Base-by-base conservation (phyloP, 1,284 basidiomycete species). In the Fistulina hepatica region DNA sequence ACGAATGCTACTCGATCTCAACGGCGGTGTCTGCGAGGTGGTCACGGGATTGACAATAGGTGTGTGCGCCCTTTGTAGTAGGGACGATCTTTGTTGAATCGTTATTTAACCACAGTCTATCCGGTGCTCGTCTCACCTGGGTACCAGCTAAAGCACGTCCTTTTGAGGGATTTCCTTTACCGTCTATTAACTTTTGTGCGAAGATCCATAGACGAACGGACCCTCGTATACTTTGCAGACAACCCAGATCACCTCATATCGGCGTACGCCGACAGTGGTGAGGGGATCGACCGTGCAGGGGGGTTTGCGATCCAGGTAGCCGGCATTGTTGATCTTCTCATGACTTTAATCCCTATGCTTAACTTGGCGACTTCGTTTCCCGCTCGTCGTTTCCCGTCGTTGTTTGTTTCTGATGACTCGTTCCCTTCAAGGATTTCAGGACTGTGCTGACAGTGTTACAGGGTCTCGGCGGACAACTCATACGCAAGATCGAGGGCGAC, bases 251-350 rank as follows among this genome's bases (percentile, higher is more conserved):
- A 75, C 22, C 52, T 89, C 6, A 63, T 97, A 10, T 55, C 85
- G 47, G 88, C 90, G 0, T 97, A 97, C 52, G 89, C 82, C 21
- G 81, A 91, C 22, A 83, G 73, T 37, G 84, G 81, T 1, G 94
- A 98, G 59, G 94, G 94, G 0, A 56, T 82, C 33, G 90, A 95
- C 53, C 73, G 91, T 15, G 93, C 93, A 0, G 94, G 93, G 4
- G 94, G 94, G 0, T 97, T 97, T 55, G 91, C 91, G 3, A 80
- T 94, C 33, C 94, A 97, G 69, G 89, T 88, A 47, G n/a, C n/a
- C n/a, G n/a, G n/a, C n/a, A n/a, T n/a, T n/a, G n/a, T n/a, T n/a
- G n/a, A n/a, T 39, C 60, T 45, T 13, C 16, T 28, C 11, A 20
- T 10, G 19, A 12, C 17, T 25, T 37, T 32, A n/a, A n/a, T n/a